phyloP scores from a whole-genome alignment of 208 protist genomes.

The Naegleria gruberi region DNA sequence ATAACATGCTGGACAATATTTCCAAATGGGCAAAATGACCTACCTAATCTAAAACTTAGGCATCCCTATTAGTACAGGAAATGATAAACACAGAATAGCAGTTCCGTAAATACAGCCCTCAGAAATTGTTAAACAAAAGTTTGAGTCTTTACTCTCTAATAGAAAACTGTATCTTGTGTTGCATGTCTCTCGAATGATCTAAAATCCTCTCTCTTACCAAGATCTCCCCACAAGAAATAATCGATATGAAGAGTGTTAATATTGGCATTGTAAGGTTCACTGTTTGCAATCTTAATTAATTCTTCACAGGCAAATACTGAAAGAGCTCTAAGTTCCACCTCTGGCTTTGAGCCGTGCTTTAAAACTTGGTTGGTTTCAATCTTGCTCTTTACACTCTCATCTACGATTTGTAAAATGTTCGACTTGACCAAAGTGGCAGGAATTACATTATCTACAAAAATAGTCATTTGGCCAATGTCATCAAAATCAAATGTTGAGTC shows the following conservation, averaged over 20 bases:
- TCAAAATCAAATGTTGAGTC: background rate
- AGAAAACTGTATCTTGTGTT: background rate
- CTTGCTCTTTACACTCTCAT: background rate
- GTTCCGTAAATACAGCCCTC: too few relatives aligned
- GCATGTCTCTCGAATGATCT: background rate
- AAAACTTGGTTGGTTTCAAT: background rate
- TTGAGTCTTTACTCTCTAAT: background rate
- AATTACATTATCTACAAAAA: constrained; percentile 14
- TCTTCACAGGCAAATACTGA: background rate
- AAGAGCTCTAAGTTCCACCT: background rate
- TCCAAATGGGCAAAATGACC: too few relatives aligned
- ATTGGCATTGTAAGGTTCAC: background rate
- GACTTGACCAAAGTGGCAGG: background rate
- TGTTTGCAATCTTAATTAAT: background rate
- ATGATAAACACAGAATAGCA: too few relatives aligned
- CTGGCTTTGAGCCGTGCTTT: background rate
- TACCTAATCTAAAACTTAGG: too few relatives aligned
- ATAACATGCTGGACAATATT: too few relatives aligned
- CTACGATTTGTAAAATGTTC: background rate
- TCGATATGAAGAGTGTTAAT: background rate
- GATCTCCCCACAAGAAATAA: background rate
- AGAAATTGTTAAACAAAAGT: too few relatives aligned
- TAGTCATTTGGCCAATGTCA: background rate
- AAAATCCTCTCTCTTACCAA: background rate
- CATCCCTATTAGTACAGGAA: too few relatives aligned